Conservation (phyloP, 1,284 basidiomycete genomes). For the Lignosus rhinocerotis region DNA sequence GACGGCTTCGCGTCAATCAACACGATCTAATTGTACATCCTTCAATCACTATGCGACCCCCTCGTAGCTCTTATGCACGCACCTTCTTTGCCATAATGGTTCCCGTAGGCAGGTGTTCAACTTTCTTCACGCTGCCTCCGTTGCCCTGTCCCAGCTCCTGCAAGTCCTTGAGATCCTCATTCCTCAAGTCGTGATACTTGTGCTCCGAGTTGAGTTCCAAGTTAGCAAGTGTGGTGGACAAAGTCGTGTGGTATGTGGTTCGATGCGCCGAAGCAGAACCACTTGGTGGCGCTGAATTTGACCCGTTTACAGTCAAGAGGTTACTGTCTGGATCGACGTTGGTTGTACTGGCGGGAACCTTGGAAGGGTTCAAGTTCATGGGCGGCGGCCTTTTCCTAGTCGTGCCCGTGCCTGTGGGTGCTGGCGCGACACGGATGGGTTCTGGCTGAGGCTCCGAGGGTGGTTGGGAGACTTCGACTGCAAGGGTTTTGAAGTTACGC, state of each 20-base stretch:
- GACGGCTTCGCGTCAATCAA: slow-evolving; percentile 97
- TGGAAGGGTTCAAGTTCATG: slow-evolving; percentile 52
- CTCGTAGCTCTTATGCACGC: slow-evolving; percentile 28
- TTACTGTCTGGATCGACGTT: slow-evolving; percentile 39
- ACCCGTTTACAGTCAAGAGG: slow-evolving; percentile 39
- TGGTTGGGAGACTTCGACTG: slow-evolving; percentile 56
- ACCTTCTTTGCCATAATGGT: slow-evolving; percentile 97
- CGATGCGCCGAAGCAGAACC: slow-evolving; percentile 45
- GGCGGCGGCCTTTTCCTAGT: slow-evolving; percentile 63
- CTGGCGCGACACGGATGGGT: slow-evolving; percentile 38
- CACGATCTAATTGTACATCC: slow-evolving; percentile 68
- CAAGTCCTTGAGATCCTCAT: slow-evolving; percentile 83
- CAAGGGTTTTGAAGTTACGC: slow-evolving; percentile 77
- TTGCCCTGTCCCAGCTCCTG: slow-evolving; percentile 96
- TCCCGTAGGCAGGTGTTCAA: slow-evolving; percentile 88
- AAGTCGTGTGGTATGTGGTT: slow-evolving; percentile 68
- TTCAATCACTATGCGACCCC: not conserved
- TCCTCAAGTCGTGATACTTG: slow-evolving; percentile 69
- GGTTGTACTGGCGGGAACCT: slow-evolving; percentile 45
- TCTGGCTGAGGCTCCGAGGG: slow-evolving; percentile 43
- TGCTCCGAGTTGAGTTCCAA: slow-evolving; percentile 75
- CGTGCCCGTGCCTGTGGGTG: slow-evolving; percentile 34
- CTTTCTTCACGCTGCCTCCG: slow-evolving; percentile 95
- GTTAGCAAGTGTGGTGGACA: slow-evolving; percentile 74
- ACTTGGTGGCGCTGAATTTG: slow-evolving; percentile 43